These are phyloP conservation scores for Talaromyces sp. DNA, from an alignment of 2,329 filamentous ascomycete species.

Conservation along the genomic window DNA sequence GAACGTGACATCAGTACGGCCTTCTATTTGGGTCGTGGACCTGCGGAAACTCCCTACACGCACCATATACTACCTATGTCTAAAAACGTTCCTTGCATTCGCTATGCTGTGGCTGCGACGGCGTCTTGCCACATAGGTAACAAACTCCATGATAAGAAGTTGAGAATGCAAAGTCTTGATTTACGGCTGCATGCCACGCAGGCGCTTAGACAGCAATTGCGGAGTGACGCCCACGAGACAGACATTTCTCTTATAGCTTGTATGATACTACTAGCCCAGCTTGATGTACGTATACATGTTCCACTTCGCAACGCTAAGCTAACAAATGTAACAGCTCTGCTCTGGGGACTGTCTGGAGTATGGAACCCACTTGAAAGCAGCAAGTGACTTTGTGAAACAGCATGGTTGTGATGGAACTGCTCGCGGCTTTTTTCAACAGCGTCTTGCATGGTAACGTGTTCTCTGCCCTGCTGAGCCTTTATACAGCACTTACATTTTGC, in stretches of 20 bases:
- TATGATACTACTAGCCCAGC: conserved; percentile 3
- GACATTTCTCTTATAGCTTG: background rate
- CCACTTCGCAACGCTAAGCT: background rate
- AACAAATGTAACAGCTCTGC: background rate
- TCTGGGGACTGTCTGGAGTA: background rate
- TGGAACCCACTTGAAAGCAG: background rate
- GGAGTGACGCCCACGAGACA: background rate
- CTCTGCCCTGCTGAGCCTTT: background rate
- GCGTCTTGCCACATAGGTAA: background rate
- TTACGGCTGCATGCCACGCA: background rate
- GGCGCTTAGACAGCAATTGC: background rate
- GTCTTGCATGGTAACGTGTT: background rate
- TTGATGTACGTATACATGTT: background rate
- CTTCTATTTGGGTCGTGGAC: background rate
- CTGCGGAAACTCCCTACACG: background rate
- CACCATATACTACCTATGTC: background rate
- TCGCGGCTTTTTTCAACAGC: background rate
- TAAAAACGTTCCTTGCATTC: background rate
- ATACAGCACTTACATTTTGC: background rate
- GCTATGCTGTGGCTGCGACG: background rate
- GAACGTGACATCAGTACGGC: conserved; percentile 1
- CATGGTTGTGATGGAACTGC: background rate
- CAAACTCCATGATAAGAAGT: background rate
- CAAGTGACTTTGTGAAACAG: background rate
- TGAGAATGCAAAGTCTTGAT: background rate